Conservation (phyloP, 306 rosid genomes). For the Vigna mungo region DNA sequence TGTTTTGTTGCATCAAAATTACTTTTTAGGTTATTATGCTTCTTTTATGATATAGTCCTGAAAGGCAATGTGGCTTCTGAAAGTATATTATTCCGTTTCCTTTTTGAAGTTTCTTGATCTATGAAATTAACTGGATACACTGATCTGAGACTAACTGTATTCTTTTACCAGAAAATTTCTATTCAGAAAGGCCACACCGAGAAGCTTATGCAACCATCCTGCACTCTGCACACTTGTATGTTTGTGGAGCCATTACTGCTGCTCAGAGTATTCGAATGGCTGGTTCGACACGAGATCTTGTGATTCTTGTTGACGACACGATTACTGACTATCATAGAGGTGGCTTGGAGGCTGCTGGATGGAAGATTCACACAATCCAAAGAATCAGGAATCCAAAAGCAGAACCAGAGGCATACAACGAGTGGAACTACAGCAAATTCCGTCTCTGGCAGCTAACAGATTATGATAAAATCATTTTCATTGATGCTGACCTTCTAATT, state of each 20-base stretch:
- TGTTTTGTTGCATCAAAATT: not conserved
- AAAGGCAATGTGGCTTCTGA: conserved; percentile 27
- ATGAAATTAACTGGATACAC: conserved; percentile 15
- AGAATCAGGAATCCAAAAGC: conserved; percentile 95
- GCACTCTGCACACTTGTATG: conserved; percentile 85
- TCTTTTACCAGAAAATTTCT: conserved; percentile 62
- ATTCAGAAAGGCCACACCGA: conserved; percentile 65
- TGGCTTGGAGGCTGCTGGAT: conserved; percentile 85
- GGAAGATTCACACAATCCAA: conserved; percentile 80
- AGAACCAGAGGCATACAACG: conserved; percentile 82
- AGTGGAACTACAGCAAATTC: conserved; percentile 95
- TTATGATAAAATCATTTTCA: conserved; percentile 88
- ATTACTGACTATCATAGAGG: conserved; percentile 75
- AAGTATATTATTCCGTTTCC: conserved; percentile 15
- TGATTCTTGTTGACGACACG: conserved; percentile 83
- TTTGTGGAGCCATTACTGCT: conserved; percentile 88
- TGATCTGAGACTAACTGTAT: conserved; percentile 42
- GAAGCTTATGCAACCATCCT: conserved; percentile 95
- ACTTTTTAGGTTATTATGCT: not conserved
- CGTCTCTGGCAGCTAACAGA: conserved; percentile 93
- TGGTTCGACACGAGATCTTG: conserved; percentile 88
- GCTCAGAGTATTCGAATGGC: conserved; percentile 94
- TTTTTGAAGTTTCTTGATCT: conserved; percentile 27
- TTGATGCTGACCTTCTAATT: conserved; percentile 85
- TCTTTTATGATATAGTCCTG: conserved; percentile 14